These are phyloP conservation scores for Backusella psychrophila DNA, from an alignment of 192 early-diverging fungal species.

Conservation along the genomic window DNA sequence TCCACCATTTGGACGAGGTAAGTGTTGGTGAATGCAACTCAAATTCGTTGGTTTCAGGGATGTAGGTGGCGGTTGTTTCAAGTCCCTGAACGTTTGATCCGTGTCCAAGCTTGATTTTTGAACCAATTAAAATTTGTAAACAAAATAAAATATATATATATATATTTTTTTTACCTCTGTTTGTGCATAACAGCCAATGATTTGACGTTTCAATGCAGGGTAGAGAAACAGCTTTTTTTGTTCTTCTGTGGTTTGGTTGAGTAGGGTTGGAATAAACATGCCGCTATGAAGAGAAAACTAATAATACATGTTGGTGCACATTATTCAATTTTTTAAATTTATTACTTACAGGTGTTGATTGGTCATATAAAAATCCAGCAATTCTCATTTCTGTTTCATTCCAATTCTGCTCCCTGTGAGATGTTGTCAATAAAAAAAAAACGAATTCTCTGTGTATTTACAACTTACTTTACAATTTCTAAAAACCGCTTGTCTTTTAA, in stretches of 20 bases:
- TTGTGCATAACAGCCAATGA: constrained; percentile 86
- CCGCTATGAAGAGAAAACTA: constrained; percentile 68
- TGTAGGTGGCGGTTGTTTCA: constrained; percentile 84
- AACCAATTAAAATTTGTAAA: too few relatives aligned
- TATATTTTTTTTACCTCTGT: constrained; percentile 54
- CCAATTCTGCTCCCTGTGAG: constrained; percentile 52
- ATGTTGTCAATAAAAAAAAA: neutral
- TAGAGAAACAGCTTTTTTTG: constrained; percentile 75
- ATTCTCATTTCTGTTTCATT: constrained; percentile 46
- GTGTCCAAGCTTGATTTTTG: constrained; percentile 39
- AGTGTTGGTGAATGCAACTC: constrained; percentile 78
- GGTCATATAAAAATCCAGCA: constrained; percentile 53
- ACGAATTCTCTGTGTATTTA: neutral
- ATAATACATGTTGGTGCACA: neutral
- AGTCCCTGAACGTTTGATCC: constrained; percentile 89
- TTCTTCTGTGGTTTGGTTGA: constrained; percentile 74
- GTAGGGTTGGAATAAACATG: constrained; percentile 84
- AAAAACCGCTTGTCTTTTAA: constrained; percentile 59
- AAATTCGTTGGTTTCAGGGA: constrained; percentile 83
- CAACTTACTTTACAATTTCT: constrained; percentile 49
- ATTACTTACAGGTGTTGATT: constrained; percentile 48
- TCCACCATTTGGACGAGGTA: constrained; percentile 87
- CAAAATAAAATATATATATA: too few relatives aligned
- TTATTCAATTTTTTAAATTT: neutral
- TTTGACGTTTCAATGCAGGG: constrained; percentile 68